These are phyloP conservation scores for Candida suzukii DNA, from an alignment of 805 yeast species.

Conservation along the genomic window DNA sequence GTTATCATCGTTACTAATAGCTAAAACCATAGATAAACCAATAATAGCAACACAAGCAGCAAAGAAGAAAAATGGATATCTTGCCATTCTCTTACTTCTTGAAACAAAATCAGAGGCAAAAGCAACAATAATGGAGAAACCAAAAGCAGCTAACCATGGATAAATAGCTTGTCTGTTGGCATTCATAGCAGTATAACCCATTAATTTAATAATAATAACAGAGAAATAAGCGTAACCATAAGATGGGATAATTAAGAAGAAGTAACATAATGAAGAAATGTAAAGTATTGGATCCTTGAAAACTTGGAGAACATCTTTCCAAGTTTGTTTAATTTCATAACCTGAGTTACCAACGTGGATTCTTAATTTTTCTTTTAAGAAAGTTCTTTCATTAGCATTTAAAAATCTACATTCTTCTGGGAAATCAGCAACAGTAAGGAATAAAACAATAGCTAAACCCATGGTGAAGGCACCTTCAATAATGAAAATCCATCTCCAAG, in stretches of 20 bases:
- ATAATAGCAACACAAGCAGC: conserved; percentile 32
- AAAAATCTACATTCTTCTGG: conserved; percentile 61
- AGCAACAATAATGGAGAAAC: conserved; percentile 56
- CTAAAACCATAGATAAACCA: conserved; percentile 53
- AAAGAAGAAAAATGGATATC: conserved; percentile 36
- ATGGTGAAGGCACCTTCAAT: conserved; percentile 30
- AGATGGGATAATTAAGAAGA: conserved; percentile 62
- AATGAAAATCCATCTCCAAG: conserved; percentile 42
- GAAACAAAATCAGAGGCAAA: conserved; percentile 49
- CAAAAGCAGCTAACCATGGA: conserved; percentile 79
- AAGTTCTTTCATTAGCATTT: conserved; percentile 42
- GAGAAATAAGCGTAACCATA: conserved; percentile 74
- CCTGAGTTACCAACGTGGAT: conserved; percentile 45
- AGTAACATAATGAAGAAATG: conserved; percentile 54
- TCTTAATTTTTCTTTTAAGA: conserved; percentile 52
- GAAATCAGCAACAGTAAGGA: conserved; percentile 57
- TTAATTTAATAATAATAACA: conserved; percentile 51
- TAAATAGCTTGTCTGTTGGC: conserved; percentile 81
- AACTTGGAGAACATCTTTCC: conserved; percentile 36
- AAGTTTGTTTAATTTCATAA: conserved; percentile 38
- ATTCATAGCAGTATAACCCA: conserved; percentile 61
- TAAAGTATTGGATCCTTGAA: conserved; percentile 57
- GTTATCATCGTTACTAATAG: conserved; percentile 25
- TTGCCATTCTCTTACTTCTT: conserved; percentile 10
- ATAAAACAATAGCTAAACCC: conserved; percentile 25